Base-by-base conservation (phyloP, 2,329 filamentous ascomycete genomes). In the Alternaria alternata region DNA sequence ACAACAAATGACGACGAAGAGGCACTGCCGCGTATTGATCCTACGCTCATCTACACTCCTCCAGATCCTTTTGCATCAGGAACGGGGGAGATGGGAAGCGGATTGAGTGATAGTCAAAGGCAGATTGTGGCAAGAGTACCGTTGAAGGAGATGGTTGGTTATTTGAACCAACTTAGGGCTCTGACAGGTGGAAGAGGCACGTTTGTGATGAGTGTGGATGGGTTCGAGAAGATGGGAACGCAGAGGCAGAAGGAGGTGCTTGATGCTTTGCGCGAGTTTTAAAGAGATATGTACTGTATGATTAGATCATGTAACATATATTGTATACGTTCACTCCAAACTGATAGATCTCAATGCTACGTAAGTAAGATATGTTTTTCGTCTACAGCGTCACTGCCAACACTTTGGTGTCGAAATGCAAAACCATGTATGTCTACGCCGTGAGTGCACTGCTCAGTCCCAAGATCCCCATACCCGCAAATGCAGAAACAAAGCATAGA, bases 81-180 rank as follows among this genome's bases (percentile, higher is more conserved):
- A 0, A 67, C 66, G 0, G 69, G 66, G 2, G 65, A 70, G 3
- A 41, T 67, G 34, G 62, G 64, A 1, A 63, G 54, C 9, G 70
- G 63, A 6, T 36, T 66, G 3, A 64, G 61, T 68, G 61, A 74
- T 67, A 60, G 68, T 47, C 69, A 77, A 69, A 78, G 84, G 32
- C 86, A 88, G 59, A 92, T 99, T 67, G 89, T 90, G 11, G 95
- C 94, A 22, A 88, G 91, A 71, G 94, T 98, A 28, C 95, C 95
- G 32, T 84, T 98, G 70, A 96, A 95, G 80, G 94, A 98, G 79
- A 97, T 98, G 92, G 89, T 98, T 36, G 92, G 94, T 42, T 99
- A 98, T 78, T 83, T 98, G 69, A 92, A 93, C 76, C 92, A 96
- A 75, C 80, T 99, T 65, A 85, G 95, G 53, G 94, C 92, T 79